A percentile compares a stretch with the other conserved stretches of the same genome.
Conservation (phyloP, 179 eudicot species). For the Camellia oleifera region DNA sequence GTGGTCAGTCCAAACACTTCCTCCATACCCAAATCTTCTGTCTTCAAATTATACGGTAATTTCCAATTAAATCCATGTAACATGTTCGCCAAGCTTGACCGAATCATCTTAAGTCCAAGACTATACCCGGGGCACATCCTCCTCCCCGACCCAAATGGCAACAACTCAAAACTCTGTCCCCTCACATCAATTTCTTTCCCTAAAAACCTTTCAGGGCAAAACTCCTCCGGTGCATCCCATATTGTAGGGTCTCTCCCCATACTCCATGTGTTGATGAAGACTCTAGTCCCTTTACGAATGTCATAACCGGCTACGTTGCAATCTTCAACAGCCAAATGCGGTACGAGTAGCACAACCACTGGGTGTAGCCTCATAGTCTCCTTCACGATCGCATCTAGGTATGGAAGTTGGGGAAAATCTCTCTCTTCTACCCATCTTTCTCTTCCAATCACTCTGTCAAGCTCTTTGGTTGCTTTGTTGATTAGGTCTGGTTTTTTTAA, state of each 20-base stretch:
- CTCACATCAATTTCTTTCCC: slow-evolving; percentile 37
- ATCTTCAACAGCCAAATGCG: slow-evolving; percentile 42
- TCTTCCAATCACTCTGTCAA: slow-evolving; percentile 21
- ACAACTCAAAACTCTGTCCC: slow-evolving; percentile 49
- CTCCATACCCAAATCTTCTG: slow-evolving; percentile 51
- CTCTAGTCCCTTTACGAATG: slow-evolving; percentile 37
- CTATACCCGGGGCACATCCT: slow-evolving; percentile 72
- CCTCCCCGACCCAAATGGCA: slow-evolving; percentile 70
- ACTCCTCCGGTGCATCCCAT: slow-evolving; percentile 50
- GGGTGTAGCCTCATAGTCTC: slow-evolving; percentile 63
- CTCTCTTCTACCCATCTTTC: slow-evolving; percentile 33
- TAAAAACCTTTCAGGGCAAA: slow-evolving; percentile 51
- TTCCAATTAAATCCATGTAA: slow-evolving; percentile 59
- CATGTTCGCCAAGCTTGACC: slow-evolving; percentile 47
- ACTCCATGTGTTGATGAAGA: slow-evolving; percentile 50
- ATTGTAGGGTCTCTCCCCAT: slow-evolving; percentile 44
- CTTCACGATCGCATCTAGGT: slow-evolving; percentile 44
- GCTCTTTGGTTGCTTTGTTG: slow-evolving; percentile 27
- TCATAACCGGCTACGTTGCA: slow-evolving; percentile 48
- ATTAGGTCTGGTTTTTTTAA: slow-evolving; percentile 27
- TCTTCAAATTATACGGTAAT: slow-evolving; percentile 36
- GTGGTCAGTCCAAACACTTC: slow-evolving; percentile 32
- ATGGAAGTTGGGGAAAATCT: slow-evolving; percentile 43
- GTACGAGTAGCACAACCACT: slow-evolving; percentile 46
- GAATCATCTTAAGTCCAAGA: slow-evolving; percentile 51